Conservation (phyloP, 1,284 basidiomycete genomes). For the Tremellales sp. region DNA sequence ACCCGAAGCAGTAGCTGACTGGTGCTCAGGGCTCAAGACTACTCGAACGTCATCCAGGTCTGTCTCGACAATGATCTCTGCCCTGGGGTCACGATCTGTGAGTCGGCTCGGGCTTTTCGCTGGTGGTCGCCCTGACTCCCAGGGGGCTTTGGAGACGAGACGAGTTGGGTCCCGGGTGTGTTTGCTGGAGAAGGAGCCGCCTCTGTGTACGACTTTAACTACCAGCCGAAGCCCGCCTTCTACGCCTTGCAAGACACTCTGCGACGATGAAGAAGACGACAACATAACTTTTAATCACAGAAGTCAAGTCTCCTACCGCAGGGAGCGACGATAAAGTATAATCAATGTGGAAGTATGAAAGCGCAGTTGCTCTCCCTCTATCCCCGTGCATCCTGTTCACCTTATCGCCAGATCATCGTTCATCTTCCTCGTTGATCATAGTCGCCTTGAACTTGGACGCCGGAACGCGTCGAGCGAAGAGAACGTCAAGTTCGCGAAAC, state of each 20-base stretch:
- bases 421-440: background rate
- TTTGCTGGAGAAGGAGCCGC: conserved; percentile 35
- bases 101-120: background rate
- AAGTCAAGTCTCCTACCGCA: too few species aligned
- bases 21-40: conserved; percentile 26
- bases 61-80: conserved; percentile 30
- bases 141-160: conserved; percentile 24
- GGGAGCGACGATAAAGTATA: too few species aligned
- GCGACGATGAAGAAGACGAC: too few species aligned
- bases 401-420: too few species aligned
- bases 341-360: too few species aligned
- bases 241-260: conserved; percentile 12
- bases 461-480: conserved; percentile 38
- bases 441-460: conserved; percentile 18
- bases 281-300: too few species aligned
- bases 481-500: conserved; percentile 40
- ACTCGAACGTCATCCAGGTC: conserved; percentile 20
- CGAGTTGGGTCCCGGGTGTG: conserved; percentile 37
- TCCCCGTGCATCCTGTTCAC: too few species aligned
- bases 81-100: conserved; percentile 36
- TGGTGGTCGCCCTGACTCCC: background rate
- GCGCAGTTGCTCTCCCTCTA: too few species aligned
- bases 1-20: background rate
- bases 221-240: conserved; percentile 36
- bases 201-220: conserved; percentile 27